Percentiles rank a stretch among this genome's conserved stretches.
phyloP scores from a whole-genome alignment of 2,329 filamentous ascomycete species.

The Fusarium sp. region DNA sequence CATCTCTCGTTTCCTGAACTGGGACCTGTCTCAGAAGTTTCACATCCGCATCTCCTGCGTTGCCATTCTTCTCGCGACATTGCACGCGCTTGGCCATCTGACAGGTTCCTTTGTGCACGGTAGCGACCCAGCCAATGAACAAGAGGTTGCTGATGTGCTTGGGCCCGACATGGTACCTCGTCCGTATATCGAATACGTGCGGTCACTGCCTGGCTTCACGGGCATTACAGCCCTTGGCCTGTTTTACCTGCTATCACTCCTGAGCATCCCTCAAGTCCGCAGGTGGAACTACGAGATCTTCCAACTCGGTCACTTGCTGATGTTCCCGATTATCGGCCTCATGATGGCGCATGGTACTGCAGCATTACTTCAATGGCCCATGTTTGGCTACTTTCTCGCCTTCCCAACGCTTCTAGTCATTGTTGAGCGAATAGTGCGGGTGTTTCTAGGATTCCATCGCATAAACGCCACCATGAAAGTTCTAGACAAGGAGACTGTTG shows the following conservation, averaged over 20 bases:
- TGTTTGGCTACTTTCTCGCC: constrained; percentile 68
- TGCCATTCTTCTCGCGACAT: constrained; percentile 61
- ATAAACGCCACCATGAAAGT: constrained; percentile 62
- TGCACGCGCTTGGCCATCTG: constrained; percentile 67
- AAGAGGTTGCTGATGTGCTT: constrained; percentile 57
- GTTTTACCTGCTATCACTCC: constrained; percentile 61
- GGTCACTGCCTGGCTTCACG: constrained; percentile 62
- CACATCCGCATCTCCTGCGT: constrained; percentile 66
- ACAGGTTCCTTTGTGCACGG: constrained; percentile 65
- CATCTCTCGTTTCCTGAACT: constrained; percentile 67
- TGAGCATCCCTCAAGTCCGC: constrained; percentile 64
- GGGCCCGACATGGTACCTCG: constrained; percentile 58
- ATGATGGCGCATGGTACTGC: constrained; percentile 67
- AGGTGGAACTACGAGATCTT: constrained; percentile 68
- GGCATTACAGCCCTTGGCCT: constrained; percentile 62
- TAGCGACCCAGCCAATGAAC: constrained; percentile 57
- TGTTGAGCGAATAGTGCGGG: constrained; percentile 59
- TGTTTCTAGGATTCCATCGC: constrained; percentile 60
- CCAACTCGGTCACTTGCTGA: constrained; percentile 67
- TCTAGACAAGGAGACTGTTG: constrained; percentile 65
- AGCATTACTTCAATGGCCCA: constrained; percentile 63
- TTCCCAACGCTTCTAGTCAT: constrained; percentile 65
- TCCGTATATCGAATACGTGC: constrained; percentile 60
- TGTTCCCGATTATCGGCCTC: constrained; percentile 69
- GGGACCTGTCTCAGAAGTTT: constrained; percentile 67